A percentile compares a stretch with the other conserved stretches of the same genome.
These are phyloP conservation scores for Yarrowia sp. DNA, from an alignment of 805 yeast species.

Conservation along the genomic window DNA sequence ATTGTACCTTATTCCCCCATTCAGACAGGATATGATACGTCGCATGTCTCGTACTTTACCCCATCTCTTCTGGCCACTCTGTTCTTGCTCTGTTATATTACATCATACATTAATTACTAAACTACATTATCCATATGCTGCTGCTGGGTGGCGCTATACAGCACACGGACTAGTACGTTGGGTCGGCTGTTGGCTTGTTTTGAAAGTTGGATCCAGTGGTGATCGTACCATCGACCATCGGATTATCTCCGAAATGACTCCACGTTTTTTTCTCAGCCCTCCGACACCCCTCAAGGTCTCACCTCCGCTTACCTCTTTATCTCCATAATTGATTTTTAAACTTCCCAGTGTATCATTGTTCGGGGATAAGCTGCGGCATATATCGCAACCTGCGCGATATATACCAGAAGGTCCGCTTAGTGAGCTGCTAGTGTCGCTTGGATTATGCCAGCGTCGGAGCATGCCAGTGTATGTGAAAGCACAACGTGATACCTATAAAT, in stretches of 20 bases:
- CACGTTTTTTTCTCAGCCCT: not conserved
- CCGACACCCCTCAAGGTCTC: not conserved
- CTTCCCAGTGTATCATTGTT: not conserved
- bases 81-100: too few species aligned
- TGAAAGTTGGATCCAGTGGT: not conserved
- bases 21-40: not conserved
- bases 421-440: not conserved
- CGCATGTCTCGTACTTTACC: too few species aligned
- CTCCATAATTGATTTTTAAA: not conserved
- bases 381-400: conserved; percentile 10
- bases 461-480: too few species aligned
- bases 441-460: conserved; percentile 12
- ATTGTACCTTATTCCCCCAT: not conserved
- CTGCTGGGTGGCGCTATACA: not conserved
- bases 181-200: not conserved
- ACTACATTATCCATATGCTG: too few species aligned
- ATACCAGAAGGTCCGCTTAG: not conserved
- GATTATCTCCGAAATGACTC: not conserved
- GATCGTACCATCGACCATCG: too few species aligned
- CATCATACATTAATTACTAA: too few species aligned
- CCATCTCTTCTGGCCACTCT: too few species aligned
- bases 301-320: not conserved
- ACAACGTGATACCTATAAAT: too few species aligned
- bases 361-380: conserved; percentile 15
- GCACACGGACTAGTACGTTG: not conserved